Evolutionary conservation across 768 basidiomycete genomes (phyloP), one percentile per base, ranked within the genome.

Genomic region (Hydnomerulius pinastri): DNA sequence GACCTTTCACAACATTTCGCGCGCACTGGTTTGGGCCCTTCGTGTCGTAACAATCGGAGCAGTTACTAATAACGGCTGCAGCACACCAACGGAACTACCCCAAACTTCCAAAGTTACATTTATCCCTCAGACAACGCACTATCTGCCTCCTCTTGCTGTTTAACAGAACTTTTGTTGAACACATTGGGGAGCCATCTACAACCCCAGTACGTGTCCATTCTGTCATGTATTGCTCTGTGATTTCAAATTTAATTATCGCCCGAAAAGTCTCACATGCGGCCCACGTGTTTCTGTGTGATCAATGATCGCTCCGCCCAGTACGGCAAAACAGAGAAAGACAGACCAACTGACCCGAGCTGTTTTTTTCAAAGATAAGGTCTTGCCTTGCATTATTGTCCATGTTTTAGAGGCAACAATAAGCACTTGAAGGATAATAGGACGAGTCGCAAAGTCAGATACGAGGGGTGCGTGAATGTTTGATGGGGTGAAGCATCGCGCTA

Each of bases 1-100:
- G 45, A 48, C 33, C 51, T 32, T 29, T 18, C 12, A 28, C 33
- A 41, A 25, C 25, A 29, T 21, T 45, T 33, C 38, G 44, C 47
- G 48, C 42, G 66, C 66, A 70, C 67, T 62, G 68, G 68, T 68
- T 68, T 67, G 44, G 46, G 58, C 51, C 37, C 51, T 58, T 53
- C 45, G 57, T 68, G 60, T 69, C 67, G 67, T 68, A 70, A 70
- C 55, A 28, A 42, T 49, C 49, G 54, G 62, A 25, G 44, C 50
- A 20, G 55, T 69, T 58, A 62, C 66, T 64, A 63, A 57, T 59
- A 62, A 59, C 50, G 55, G 51, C 46, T 44, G 39, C 46, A 32
- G 23, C 10, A 29, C 27, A 35, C 40, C 53, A 41, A 32, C 21
- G 15, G 28, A 28, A 27, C 23, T 35, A 5, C 24, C 48, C 13